Conservation (phyloP, 1,284 basidiomycete genomes). For the Cryptococcus maquisensis region DNA sequence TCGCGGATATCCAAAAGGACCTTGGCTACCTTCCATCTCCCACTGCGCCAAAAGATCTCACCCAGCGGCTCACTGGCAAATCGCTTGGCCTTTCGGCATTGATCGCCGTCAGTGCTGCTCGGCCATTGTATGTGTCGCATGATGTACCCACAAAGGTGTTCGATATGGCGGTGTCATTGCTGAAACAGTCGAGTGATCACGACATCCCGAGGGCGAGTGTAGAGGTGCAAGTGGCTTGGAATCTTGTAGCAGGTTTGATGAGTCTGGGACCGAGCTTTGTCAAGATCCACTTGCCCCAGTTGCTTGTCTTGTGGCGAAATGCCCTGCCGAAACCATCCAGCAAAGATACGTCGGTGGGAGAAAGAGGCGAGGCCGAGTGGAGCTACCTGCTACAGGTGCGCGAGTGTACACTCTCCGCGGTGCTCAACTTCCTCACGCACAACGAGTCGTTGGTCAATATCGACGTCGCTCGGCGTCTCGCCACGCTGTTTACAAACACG, state of each 20-base stretch:
- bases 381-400: conserved; percentile 85
- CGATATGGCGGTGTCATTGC: conserved; percentile 81
- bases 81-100: conserved; percentile 84
- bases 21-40: conserved; percentile 56
- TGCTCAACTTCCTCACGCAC: conserved; percentile 80
- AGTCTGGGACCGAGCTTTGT: conserved; percentile 91
- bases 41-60: conserved; percentile 67
- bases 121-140: conserved; percentile 91
- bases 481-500: conserved; percentile 81
- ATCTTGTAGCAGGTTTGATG: conserved; percentile 83
- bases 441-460: conserved; percentile 77
- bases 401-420: conserved; percentile 83
- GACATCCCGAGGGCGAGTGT: conserved; percentile 74
- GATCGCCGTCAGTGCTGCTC: conserved; percentile 75
- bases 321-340: conserved; percentile 89
- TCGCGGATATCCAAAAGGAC: conserved; percentile 70
- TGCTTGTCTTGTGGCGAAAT: conserved; percentile 94
- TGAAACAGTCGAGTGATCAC: conserved; percentile 88
- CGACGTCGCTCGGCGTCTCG: conserved; percentile 82
- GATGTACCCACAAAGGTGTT: conserved; percentile 87
- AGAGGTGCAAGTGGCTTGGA: conserved; percentile 95
- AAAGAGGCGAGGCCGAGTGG: conserved; percentile 77
- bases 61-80: conserved; percentile 73
- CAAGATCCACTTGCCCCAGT: conserved; percentile 81
- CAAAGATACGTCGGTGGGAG: conserved; percentile 68